Base-by-base conservation (phyloP, 2,329 filamentous ascomycete species). In the Periconia digitata region DNA sequence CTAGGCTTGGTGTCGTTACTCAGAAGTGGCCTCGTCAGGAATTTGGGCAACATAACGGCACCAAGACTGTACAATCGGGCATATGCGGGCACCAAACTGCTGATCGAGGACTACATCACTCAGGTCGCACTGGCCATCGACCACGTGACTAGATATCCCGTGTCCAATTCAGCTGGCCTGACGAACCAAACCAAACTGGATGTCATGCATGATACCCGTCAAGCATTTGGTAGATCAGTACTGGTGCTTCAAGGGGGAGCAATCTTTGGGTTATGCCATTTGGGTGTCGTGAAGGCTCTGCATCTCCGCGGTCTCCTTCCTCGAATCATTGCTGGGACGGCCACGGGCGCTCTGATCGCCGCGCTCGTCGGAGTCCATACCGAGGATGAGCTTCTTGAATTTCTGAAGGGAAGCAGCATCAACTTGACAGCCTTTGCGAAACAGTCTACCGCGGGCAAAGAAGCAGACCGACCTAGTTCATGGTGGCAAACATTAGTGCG, bases 41-140 rank as follows among this genome's bases (percentile, higher is more conserved):
- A 96, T 63, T 77, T 95, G n/a, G 92, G 90, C 49, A 95, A 95
- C 67, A 95, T 96, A 59, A 90, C 89, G 1, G 83, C 86, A 1
- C 84, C 89, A 2, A 85, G 85, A 54, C 77, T 96, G 1, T 96
- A 91, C 74, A 92, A 92, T 61, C 82, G 86, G 49, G 87, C 90
- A 12, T 94, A 94, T 66, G 87, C 88, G 1, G 92, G 92, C 15
- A 96, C 92, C 1, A 96, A 96, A 69, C 82, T 89, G 44, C 75
- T 96, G 40, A 95, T 96, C 53, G 91, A 96, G 65, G 89, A 95
- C 70, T 96, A 96, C 65, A 86, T 95, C 53, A 85, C 86, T 1
- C 85, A 92, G 64, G 86, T 95, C 29, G 87, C 87, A n/a, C 82
- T 87, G 49, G 87, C 89, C 1, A 84, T 96, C 45, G 83, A 89